A percentile compares a stretch with the other conserved stretches of the same genome.
These are phyloP conservation scores for Fusarium sp. DNA, from an alignment of 2,329 filamentous ascomycete species.

Conservation along the genomic window DNA sequence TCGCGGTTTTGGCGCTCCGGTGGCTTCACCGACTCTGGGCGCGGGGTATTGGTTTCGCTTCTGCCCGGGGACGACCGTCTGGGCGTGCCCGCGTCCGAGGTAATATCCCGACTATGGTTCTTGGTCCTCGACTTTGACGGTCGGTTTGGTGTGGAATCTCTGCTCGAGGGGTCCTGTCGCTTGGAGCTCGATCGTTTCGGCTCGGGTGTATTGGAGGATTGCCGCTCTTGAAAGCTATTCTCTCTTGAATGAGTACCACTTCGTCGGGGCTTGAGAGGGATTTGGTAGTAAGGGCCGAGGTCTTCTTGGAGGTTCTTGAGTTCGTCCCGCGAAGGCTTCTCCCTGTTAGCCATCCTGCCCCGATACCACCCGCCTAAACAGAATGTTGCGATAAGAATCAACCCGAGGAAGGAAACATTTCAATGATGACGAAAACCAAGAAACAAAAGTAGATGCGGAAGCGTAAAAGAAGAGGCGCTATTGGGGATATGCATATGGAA, in stretches of 20 bases:
- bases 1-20: slow-evolving; percentile 37
- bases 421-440: slow-evolving; percentile 11
- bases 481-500: slow-evolving; percentile 7
- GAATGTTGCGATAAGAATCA: slow-evolving; percentile 48
- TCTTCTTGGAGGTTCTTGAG: slow-evolving; percentile 50
- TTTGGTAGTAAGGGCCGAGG: slow-evolving; percentile 50
- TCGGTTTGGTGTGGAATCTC: slow-evolving; percentile 44
- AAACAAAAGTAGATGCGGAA: background rate
- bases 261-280: slow-evolving; percentile 41
- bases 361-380: slow-evolving; percentile 46
- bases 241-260: slow-evolving; percentile 40
- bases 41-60: slow-evolving; percentile 41
- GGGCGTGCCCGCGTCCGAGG: slow-evolving; percentile 40
- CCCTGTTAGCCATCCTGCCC: slow-evolving; percentile 51
- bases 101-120: slow-evolving; percentile 28
- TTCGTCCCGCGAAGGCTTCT: slow-evolving; percentile 49
- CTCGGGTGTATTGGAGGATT: slow-evolving; percentile 42
- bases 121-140: slow-evolving; percentile 39
- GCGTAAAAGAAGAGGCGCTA: background rate
- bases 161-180: slow-evolving; percentile 43
- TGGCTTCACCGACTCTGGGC: slow-evolving; percentile 38
- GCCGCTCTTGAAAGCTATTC: slow-evolving; percentile 40
- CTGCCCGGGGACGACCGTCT: slow-evolving; percentile 40
- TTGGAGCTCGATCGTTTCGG: slow-evolving; percentile 40
- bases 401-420: slow-evolving; percentile 40